These are phyloP conservation scores for Teunomyces tritomae DNA, from an alignment of 805 yeast genomes.

Conservation along the genomic window DNA sequence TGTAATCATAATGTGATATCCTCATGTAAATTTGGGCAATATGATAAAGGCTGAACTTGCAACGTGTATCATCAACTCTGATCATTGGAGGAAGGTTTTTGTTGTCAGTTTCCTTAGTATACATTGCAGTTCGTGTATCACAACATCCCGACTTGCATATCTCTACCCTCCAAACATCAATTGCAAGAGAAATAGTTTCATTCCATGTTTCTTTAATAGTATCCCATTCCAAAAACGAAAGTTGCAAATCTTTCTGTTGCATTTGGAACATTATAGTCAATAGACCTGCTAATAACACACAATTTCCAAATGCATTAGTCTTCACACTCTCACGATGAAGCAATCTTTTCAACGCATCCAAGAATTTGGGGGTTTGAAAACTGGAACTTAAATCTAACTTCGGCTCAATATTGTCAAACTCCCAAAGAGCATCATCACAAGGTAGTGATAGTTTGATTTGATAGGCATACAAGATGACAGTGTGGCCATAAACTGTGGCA, in stretches of 20 bases:
- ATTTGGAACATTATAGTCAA: conserved; percentile 13
- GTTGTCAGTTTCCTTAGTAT: conserved; percentile 8
- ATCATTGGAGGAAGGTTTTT: conserved; percentile 18
- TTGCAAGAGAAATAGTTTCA: conserved; percentile 25
- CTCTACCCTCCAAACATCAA: conserved; percentile 28
- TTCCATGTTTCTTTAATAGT: conserved; percentile 25
- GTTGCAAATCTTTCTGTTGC: conserved; percentile 21
- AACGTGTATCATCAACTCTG: conserved; percentile 18
- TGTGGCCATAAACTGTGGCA: conserved; percentile 35
- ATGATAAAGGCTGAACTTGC: conserved; percentile 26
- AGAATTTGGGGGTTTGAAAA: conserved; percentile 21
- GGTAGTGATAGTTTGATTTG: conserved; percentile 27
- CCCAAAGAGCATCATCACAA: conserved; percentile 30
- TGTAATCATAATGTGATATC: conserved; percentile 29
- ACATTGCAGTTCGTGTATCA: conserved; percentile 14
- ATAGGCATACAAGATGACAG: conserved; percentile 22
- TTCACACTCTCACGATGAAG: conserved; percentile 19
- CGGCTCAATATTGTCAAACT: conserved; percentile 17
- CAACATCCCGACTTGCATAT: conserved; percentile 19
- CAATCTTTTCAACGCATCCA: conserved; percentile 20
- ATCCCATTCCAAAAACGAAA: conserved; percentile 23
- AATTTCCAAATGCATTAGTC: conserved; percentile 20
- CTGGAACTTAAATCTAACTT: conserved; percentile 10
- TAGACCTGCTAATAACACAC: conserved; percentile 10
- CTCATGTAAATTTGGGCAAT: conserved; percentile 27